Conservation (phyloP, 805 yeast genomes). For the Hanseniaspora valbyensis region DNA sequence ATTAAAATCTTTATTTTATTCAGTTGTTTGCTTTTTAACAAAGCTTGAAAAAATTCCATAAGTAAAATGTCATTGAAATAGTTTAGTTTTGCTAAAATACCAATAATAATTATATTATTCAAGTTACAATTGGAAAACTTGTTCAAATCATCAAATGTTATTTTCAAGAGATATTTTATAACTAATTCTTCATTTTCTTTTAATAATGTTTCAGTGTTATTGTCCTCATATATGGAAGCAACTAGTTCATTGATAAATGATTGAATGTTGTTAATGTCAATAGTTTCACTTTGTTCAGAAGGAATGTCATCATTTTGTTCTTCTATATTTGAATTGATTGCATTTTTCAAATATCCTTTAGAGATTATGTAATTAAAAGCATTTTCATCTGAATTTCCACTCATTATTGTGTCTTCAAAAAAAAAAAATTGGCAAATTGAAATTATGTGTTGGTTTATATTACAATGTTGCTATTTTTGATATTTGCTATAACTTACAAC, state of each 20-base stretch:
- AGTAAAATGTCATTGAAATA: constrained; percentile 9
- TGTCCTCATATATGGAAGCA: neutral
- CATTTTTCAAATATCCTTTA: neutral
- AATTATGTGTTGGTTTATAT: no score
- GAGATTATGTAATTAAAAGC: no score
- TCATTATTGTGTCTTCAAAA: neutral
- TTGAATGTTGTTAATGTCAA: constrained; percentile 1
- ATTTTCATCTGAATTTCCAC: neutral
- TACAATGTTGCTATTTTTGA: no score
- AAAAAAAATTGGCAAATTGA: no score
- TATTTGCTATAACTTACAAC: no score
- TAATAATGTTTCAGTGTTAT: neutral
- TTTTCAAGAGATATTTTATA: constrained; percentile 6
- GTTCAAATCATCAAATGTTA: constrained; percentile 3
- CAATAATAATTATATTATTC: constrained; percentile 3
- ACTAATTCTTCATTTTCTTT: neutral
- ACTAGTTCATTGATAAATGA: neutral
- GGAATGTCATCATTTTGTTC: neutral
- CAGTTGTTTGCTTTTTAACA: constrained; percentile 5
- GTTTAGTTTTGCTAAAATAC: constrained; percentile 2
- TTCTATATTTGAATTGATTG: neutral
- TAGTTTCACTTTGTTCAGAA: neutral
- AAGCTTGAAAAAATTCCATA: constrained; percentile 4
- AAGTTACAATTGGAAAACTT: constrained; percentile 8
- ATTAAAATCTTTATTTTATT: constrained; percentile 7